Evolutionary conservation across 2,329 filamentous ascomycete genomes (phyloP).

Genomic region (Rutstroemia sp.): DNA sequence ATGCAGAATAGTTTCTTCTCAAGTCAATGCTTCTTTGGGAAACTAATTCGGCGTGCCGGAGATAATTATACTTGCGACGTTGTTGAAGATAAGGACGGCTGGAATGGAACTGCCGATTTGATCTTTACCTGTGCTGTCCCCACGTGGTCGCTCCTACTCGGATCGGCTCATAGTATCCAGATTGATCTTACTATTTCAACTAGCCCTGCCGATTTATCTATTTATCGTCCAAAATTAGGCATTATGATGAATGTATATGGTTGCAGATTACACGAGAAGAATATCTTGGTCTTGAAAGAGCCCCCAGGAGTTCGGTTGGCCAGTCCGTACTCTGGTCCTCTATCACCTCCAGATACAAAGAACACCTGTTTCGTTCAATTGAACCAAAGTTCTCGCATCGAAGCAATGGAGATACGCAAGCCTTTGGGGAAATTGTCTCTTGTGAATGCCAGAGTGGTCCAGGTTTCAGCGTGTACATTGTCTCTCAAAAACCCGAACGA

Average conservation of each 20-base stretch:
- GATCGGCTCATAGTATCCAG: not conserved
- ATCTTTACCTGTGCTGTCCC: not conserved
- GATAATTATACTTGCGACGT: not conserved
- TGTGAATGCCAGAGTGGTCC: not conserved
- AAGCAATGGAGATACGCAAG: not conserved
- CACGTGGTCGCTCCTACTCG: not conserved
- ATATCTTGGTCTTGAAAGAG: not conserved
- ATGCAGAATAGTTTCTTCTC: not conserved
- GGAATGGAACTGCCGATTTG: not conserved
- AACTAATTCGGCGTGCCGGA: not conserved
- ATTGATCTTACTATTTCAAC: not conserved
- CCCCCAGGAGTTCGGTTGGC: not conserved
- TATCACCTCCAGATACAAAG: not conserved
- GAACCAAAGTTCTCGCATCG: not conserved
- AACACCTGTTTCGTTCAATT: not conserved
- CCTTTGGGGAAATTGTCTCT: not conserved
- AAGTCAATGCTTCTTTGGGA: constrained; percentile 2
- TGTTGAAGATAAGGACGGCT: not conserved
- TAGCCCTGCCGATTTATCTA: not conserved
- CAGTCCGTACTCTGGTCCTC: no score
- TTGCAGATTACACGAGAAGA: not conserved
- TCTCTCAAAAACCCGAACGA: not conserved
- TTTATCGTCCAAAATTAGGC: not conserved
- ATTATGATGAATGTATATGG: not conserved
- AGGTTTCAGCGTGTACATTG: not conserved